Evolutionary conservation across 352 stramenopile genomes (phyloP), one percentile per base, ranked within the genome.

Genomic region (Blastocystis sp.): DNA sequence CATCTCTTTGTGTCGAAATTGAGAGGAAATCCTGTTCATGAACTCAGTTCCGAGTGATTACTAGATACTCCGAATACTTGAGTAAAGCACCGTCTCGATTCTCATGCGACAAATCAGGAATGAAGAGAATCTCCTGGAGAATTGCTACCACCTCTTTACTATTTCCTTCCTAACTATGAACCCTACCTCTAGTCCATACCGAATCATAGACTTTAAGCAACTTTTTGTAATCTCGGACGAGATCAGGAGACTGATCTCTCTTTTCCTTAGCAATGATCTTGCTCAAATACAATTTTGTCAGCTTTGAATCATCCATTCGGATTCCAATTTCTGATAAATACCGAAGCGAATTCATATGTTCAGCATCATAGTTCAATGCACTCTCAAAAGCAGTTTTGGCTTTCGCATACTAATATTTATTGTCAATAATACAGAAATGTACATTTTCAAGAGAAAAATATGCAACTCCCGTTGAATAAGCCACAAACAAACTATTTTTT

Each of bases 51-150:
- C 0, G 0, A 46, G 35, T 12, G 27, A 74, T 2, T 51, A 74
- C 63, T n/a, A 74, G 63, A 74, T 74, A 52, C 63, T 74, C 63
- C 5, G 29, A 52, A 43, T 52, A 46, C 35, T 74, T 74, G 14
- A 46, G 14, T 37, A 74, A 29, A 14, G 63, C 63, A 5, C 63
- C 63, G 1, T 12, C 16, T 6, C 63, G 63, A 27, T 49, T 74
- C 32, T 74, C 63, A 32, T 5, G 12, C 5, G n/a, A 21, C 5
- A 74, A 46, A 9, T 12, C 7, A 51, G 63, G 63, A 51, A 74
- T 37, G 51, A 32, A 74, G 21, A 74, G 63, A 27, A 74, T 74
- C 21, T 5, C 51, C 9, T 46, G 63, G 14, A 74, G 63, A 12
- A 46, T 37, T 0, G 35, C 19, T 37, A 74, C n/a, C 4, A 74